Percentiles rank a stretch among this genome's conserved stretches.
These are phyloP conservation scores for Fusarium chlamydosporum DNA, from an alignment of 2,329 filamentous ascomycete species.

Conservation along the genomic window DNA sequence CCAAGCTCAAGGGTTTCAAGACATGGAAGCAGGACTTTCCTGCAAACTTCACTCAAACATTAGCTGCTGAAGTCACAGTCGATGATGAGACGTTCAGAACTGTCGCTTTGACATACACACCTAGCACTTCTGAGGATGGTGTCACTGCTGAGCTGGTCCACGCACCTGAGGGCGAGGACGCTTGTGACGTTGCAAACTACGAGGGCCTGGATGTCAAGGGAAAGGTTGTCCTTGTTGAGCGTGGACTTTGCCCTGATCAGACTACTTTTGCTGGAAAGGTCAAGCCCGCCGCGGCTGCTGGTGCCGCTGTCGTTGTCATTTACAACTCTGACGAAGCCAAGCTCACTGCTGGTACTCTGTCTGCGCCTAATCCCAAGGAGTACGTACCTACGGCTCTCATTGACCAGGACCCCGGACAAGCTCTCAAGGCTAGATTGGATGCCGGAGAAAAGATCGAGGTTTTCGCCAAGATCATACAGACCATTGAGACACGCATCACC, in stretches of 20 bases:
- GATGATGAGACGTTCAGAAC: slow-evolving; percentile 48
- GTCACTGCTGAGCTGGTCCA: slow-evolving; percentile 49
- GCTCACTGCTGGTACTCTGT: slow-evolving; percentile 52
- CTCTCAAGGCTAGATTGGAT: slow-evolving; percentile 51
- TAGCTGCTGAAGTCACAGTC: slow-evolving; percentile 45
- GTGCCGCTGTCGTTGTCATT: slow-evolving; percentile 52
- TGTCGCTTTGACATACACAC: slow-evolving; percentile 52
- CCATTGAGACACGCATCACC: slow-evolving; percentile 57
- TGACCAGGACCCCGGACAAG: slow-evolving; percentile 51
- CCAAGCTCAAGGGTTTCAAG: slow-evolving; percentile 48
- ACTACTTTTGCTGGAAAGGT: slow-evolving; percentile 54
- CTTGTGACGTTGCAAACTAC: slow-evolving; percentile 50
- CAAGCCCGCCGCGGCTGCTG: slow-evolving; percentile 50
- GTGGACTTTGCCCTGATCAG: slow-evolving; percentile 50
- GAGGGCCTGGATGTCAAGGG: slow-evolving; percentile 46
- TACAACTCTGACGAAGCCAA: slow-evolving; percentile 53
- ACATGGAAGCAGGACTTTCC: slow-evolving; percentile 53
- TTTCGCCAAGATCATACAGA: slow-evolving; percentile 54
- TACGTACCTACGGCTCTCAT: slow-evolving; percentile 52
- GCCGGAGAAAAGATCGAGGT: slow-evolving; percentile 55
- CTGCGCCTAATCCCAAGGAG: slow-evolving; percentile 46
- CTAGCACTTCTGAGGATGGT: slow-evolving; percentile 52
- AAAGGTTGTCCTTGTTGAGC: slow-evolving; percentile 54
- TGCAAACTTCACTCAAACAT: slow-evolving; percentile 48
- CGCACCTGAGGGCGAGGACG: slow-evolving; percentile 49